Evolutionary conservation across 2,329 filamentous ascomycete genomes (phyloP).

Genomic region (Pezicula rhizophila): DNA sequence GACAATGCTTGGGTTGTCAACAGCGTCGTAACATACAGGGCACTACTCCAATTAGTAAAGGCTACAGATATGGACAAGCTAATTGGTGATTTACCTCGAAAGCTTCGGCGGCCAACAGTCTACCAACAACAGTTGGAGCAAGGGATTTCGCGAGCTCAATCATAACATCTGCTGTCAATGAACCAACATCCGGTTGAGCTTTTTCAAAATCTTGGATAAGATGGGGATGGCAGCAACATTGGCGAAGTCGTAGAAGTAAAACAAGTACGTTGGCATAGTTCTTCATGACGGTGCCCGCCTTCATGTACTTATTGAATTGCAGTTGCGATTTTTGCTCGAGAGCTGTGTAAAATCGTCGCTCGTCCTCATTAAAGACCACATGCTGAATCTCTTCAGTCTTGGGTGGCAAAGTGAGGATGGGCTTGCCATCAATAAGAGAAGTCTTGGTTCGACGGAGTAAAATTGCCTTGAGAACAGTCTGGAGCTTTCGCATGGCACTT

Average conservation of each 20-base stretch:
- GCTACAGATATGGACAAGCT: background rate
- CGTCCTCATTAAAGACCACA: slow-evolving; percentile 61
- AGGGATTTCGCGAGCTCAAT: slow-evolving; percentile 58
- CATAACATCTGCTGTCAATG: slow-evolving; percentile 31
- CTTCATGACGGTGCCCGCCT: slow-evolving; percentile 58
- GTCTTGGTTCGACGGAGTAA: slow-evolving; percentile 79
- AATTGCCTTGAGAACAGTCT: slow-evolving; percentile 70
- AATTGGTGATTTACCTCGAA: slow-evolving; percentile 39
- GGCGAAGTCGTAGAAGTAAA: slow-evolving; percentile 71
- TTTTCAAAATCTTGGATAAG: slow-evolving; percentile 60
- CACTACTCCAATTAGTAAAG: slow-evolving; percentile 44
- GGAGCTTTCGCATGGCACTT: slow-evolving; percentile 63
- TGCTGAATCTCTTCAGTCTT: slow-evolving; percentile 57
- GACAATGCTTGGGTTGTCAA: slow-evolving; percentile 70
- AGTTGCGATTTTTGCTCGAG: slow-evolving; percentile 63
- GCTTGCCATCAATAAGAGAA: slow-evolving; percentile 72
- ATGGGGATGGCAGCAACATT: slow-evolving; percentile 74
- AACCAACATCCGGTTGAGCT: slow-evolving; percentile 7
- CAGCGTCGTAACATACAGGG: slow-evolving; percentile 74
- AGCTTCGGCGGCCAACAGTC: slow-evolving; percentile 43
- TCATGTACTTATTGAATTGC: slow-evolving; percentile 71
- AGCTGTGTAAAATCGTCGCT: slow-evolving; percentile 57
- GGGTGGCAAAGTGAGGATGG: slow-evolving; percentile 62
- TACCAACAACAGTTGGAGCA: slow-evolving; percentile 52
- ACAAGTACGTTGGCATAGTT: slow-evolving; percentile 79